Evolutionary conservation across 495 filamentous ascomycete genomes (phyloP).

Genomic region (Podospora comata): DNA sequence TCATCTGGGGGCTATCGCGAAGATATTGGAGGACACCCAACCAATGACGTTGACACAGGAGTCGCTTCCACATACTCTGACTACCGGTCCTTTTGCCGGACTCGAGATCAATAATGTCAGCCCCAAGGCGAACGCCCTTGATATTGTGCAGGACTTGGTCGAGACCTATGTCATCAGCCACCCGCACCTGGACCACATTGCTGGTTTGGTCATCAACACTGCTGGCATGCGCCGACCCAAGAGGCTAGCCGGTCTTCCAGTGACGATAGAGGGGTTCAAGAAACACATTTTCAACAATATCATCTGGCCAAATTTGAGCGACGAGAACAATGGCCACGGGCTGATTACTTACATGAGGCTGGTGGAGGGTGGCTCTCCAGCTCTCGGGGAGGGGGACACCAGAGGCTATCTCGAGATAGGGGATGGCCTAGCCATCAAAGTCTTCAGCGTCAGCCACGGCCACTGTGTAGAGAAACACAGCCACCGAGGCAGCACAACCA

Average conservation of each 20-base stretch:
- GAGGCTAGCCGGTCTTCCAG: conserved; percentile 75
- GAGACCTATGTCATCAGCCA: conserved; percentile 90
- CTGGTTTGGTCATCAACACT: conserved; percentile 88
- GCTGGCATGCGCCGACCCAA: conserved; percentile 77
- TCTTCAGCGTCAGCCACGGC: conserved; percentile 80
- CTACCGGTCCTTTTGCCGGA: conserved; percentile 66
- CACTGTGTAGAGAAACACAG: conserved; percentile 71
- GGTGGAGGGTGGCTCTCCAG: conserved; percentile 78
- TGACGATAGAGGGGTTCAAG: conserved; percentile 83
- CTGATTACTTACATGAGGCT: conserved; percentile 87
- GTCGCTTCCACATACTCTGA: conserved; percentile 37
- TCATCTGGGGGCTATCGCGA: conserved; percentile 77
- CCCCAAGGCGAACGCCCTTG: conserved; percentile 70
- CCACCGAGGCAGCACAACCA: conserved; percentile 51
- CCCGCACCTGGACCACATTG: conserved; percentile 89
- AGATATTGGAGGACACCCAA: conserved; percentile 57
- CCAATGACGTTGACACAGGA: conserved; percentile 42
- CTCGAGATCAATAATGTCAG: conserved; percentile 59
- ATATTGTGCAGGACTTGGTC: conserved; percentile 73
- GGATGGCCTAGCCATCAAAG: conserved; percentile 74
- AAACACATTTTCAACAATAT: conserved; percentile 94
- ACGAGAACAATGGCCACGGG: conserved; percentile 92
- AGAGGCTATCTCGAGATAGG: conserved; percentile 81
- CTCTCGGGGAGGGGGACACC: conserved; percentile 69
- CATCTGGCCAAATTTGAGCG: conserved; percentile 96